These are phyloP conservation scores for Bipolaris victoriae DNA, from an alignment of 2,329 filamentous ascomycete species.

Conservation along the genomic window DNA sequence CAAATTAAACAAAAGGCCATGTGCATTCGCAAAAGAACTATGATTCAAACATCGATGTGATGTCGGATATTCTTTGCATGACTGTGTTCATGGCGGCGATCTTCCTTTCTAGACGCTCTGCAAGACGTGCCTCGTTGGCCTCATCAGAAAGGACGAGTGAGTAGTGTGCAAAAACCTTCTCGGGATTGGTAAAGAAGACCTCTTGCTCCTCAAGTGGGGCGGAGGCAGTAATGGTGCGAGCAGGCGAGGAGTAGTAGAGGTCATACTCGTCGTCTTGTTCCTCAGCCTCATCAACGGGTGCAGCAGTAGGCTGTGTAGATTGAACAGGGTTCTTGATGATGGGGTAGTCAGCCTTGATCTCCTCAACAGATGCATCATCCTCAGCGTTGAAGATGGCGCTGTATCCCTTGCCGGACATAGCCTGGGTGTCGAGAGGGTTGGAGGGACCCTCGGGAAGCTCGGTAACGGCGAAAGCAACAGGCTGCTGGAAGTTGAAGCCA, in stretches of 20 bases:
- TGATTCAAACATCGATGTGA: constrained; percentile 47
- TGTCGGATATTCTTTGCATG: constrained; percentile 41
- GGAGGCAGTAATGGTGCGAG: constrained; percentile 50
- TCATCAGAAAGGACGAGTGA: constrained; percentile 68
- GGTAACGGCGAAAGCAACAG: constrained; percentile 75
- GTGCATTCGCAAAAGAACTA: constrained; percentile 17
- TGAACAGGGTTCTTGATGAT: constrained; percentile 52
- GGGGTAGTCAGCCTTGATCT: constrained; percentile 58
- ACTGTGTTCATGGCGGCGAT: constrained; percentile 44
- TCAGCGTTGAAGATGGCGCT: constrained; percentile 43
- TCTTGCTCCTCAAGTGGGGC: constrained; percentile 37
- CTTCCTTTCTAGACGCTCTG: constrained; percentile 45
- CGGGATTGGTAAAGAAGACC: constrained; percentile 58
- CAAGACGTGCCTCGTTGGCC: constrained; percentile 41
- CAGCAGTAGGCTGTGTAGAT: constrained; percentile 21
- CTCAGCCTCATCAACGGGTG: constrained; percentile 32
- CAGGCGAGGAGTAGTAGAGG: constrained; percentile 60
- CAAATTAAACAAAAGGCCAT: background rate
- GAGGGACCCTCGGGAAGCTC: constrained; percentile 70
- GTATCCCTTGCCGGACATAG: constrained; percentile 72
- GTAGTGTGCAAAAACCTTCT: constrained; percentile 68
- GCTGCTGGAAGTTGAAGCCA: constrained; percentile 58
- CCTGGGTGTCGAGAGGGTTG: constrained; percentile 63
- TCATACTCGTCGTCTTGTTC: constrained; percentile 68
- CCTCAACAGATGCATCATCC: constrained; percentile 49